Evolutionary conservation across 345 rosid species (phyloP), one percentile per base, ranked within the genome.

Genomic region (Salix udensis): DNA sequence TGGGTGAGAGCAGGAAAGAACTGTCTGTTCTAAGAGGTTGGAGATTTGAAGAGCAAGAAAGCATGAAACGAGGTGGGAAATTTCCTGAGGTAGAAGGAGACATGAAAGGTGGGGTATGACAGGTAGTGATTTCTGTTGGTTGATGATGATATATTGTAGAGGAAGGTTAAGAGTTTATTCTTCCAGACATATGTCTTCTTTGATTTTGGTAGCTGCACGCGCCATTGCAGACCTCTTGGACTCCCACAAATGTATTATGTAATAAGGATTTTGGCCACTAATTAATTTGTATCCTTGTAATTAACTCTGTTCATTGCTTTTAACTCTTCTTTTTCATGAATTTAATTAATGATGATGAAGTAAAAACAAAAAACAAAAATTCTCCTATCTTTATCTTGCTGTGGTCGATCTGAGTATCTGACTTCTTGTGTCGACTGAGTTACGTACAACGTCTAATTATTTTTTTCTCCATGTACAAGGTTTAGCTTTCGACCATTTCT

Each of bases 91-190:
- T 21, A 69, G 81, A 19, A 69, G 70, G 18, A 36, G 71, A 77
- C 78, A 77, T 3, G 12, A 58, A 9, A 11, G 82, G 74, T 75
- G 82, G 76, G 70, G 82, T n/a, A n/a, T 80, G 84, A 78, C 80
- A 68, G 81, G 71, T 73, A 65, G 42, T 68, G 72, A 65, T 34
- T 65, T 36, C 39, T 24, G 18, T 28, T 24, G 50, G 18, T 37
- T 52, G 50, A 7, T 68, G 78, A 50, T 19, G 34, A 58, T 60
- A 1, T 14, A 30, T 67, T 50, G 1, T 28, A n/a, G 14, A 7
- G 10, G 9, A 37, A 2, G 4, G 5, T 61, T 14, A 58, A 55
- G 34, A 31, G 16, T 44, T 61, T 73, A 6, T 15, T 60, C 28
- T 28, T 36, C 26, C 64, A 69, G 84, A 82, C 78, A 82, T 55